phyloP scores from a whole-genome alignment of 176 grass and related monocot genomes.

The Echinochloa phyllopogon region DNA sequence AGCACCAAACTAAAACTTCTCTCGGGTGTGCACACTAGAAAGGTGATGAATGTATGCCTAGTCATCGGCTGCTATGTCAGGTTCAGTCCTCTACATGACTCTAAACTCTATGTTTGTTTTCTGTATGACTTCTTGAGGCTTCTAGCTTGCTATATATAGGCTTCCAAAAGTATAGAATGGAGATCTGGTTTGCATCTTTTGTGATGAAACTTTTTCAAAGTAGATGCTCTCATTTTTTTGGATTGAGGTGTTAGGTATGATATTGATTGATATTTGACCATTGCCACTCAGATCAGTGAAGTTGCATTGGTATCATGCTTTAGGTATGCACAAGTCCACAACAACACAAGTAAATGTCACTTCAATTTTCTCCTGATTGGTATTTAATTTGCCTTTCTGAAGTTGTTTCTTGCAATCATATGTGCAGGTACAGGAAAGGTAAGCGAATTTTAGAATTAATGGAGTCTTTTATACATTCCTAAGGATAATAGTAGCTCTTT shows the following conservation, averaged over 20 bases:
- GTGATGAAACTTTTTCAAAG: constrained; percentile 38
- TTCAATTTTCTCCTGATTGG: neutral
- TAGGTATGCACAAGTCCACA: neutral
- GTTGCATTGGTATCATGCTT: neutral
- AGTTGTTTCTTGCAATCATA: neutral
- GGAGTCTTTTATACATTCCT: neutral
- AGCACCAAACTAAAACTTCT: constrained; percentile 15
- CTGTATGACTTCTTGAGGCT: constrained; percentile 31
- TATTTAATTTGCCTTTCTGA: neutral
- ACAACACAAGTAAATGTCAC: constrained; percentile 14
- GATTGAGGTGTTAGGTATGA: constrained; percentile 54
- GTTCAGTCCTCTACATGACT: neutral
- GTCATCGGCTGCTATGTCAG: constrained; percentile 1
- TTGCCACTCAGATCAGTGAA: constrained; percentile 20
- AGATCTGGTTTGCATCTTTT: constrained; percentile 47
- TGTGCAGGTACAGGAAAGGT: neutral
- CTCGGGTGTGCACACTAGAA: constrained; percentile 7
- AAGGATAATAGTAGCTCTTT: neutral
- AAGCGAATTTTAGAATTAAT: constrained; percentile 2
- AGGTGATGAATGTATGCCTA: neutral
- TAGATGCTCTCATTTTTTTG: constrained; percentile 30
- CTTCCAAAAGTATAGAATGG: constrained; percentile 24
- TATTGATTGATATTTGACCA: constrained; percentile 37
- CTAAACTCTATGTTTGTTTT: neutral
- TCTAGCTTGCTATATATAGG: constrained; percentile 49